Evolutionary conservation across 2,329 filamentous ascomycete genomes (phyloP).

Genomic region (Alternaria alternata): DNA sequence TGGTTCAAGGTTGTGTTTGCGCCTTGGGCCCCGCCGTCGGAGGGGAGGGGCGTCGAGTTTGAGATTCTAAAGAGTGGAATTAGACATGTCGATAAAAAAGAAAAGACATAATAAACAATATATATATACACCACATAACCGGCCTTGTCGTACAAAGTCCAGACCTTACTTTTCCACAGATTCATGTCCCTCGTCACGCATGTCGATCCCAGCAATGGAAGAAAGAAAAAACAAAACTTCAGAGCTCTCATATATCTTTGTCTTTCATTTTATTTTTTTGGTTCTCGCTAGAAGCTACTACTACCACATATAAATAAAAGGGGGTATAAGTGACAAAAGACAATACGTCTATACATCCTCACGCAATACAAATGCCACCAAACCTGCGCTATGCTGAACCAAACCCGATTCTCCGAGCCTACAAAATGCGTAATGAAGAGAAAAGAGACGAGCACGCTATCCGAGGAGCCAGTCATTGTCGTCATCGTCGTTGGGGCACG

Average conservation of each 20-base stretch:
- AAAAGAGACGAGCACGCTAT: conserved; percentile 16
- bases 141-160: no score
- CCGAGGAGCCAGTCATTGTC: neutral
- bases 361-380: conserved; percentile 23
- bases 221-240: no score
- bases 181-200: no score
- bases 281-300: neutral
- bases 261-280: neutral
- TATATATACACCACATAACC: neutral
- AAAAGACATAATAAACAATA: neutral
- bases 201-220: neutral
- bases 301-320: conserved; percentile 16
- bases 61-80: conserved; percentile 63
- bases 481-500: neutral
- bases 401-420: conserved; percentile 13
- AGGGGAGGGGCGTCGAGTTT: conserved; percentile 70
- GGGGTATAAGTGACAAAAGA: conserved; percentile 23
- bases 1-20: conserved; percentile 93
- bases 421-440: conserved; percentile 17
- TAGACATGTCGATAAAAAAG: conserved; percentile 31
- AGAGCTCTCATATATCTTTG: neutral
- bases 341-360: conserved; percentile 18
- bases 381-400: conserved; percentile 20
- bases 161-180: no score
- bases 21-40: conserved; percentile 70